Conservation (phyloP, 176 grass and related monocot genomes). For the Hordeum vulgare region DNA sequence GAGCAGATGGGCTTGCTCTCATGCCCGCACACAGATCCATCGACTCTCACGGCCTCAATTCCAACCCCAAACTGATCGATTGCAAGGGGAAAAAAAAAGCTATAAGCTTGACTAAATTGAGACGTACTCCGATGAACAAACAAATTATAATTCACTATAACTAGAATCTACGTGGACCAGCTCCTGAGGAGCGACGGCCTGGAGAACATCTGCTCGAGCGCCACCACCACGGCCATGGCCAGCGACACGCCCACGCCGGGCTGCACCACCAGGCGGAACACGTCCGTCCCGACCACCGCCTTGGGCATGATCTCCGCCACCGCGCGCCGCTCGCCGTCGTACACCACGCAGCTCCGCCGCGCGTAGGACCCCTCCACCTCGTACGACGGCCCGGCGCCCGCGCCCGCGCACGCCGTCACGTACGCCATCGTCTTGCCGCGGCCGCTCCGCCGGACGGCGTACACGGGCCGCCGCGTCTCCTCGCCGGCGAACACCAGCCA, state of each 20-base stretch:
- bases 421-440: background rate
- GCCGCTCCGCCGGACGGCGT: conserved; percentile 43
- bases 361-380: conserved; percentile 72
- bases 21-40: background rate
- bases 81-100: conserved; percentile 13
- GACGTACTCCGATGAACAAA: background rate
- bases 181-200: conserved; percentile 45
- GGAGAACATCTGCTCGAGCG: conserved; percentile 79
- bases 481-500: conserved; percentile 61
- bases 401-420: background rate
- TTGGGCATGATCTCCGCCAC: conserved; percentile 74
- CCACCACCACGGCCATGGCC: conserved; percentile 78
- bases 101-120: conserved; percentile 1
- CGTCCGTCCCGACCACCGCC: conserved; percentile 67
- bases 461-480: conserved; percentile 30
- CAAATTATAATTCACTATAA: background rate
- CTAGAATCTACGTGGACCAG: conserved; percentile 44
- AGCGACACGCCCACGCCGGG: conserved; percentile 45
- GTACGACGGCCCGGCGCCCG: background rate
- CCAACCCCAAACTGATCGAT: background rate
- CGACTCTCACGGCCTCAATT: background rate
- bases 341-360: conserved; percentile 66
- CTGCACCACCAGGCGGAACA: conserved; percentile 73
- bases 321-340: conserved; percentile 43
- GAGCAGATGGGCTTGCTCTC: conserved; percentile 20